Evolutionary conservation across 2,329 filamentous ascomycete species (phyloP), one percentile per base, ranked within the genome.

Genomic region (Leptographium flavum): DNA sequence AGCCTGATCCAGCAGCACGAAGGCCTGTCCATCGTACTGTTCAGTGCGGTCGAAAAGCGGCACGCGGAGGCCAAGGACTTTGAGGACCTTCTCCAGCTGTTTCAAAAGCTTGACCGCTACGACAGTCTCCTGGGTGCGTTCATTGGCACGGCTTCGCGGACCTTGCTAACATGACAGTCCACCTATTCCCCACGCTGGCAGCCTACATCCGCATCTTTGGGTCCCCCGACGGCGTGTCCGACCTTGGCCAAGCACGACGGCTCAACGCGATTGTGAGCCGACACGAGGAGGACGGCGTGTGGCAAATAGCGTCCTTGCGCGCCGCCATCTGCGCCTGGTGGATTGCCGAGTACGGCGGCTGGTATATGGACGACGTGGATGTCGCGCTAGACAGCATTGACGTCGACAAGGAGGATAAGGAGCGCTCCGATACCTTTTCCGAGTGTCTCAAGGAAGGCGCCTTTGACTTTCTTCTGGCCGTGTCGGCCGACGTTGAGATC

Each of bases 1-100:
- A 93, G 86, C 56, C 71, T 98, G 43, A 77, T 82, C 21, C 81
- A 86, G 56, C 90, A 98, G 60, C 93, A 98, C 58, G 90, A 98
- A 58, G 77, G 83, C 15, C 68, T 99, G 15, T 81, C 82, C 13
- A 74, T 87, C n/a, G 83, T 94, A 44, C 66, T 93, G 43, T 80
- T 79, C 49, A 79, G 83, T 49, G 74, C 92, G 45, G 75, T 94
- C 49, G 86, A 88, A 55, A 81, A 78, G 52, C 76, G 79, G 45
- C 81, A 83, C 54, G 81, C 80, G 3, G 75, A 73, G 38, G 64
- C 76, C 5, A 69, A 78, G 31, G 87, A 95, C 57, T 88, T 94
- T 54, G 71, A 78, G 37, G 67, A 75, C 6, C 75, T 96, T 35
- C 63, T 95, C 36, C 69, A 70, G 33, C 69, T 73, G 3, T 64